Evolutionary conservation across 2,329 filamentous ascomycete species (phyloP), one percentile per base, ranked within the genome.

Genomic region (Juglanconis sp.): DNA sequence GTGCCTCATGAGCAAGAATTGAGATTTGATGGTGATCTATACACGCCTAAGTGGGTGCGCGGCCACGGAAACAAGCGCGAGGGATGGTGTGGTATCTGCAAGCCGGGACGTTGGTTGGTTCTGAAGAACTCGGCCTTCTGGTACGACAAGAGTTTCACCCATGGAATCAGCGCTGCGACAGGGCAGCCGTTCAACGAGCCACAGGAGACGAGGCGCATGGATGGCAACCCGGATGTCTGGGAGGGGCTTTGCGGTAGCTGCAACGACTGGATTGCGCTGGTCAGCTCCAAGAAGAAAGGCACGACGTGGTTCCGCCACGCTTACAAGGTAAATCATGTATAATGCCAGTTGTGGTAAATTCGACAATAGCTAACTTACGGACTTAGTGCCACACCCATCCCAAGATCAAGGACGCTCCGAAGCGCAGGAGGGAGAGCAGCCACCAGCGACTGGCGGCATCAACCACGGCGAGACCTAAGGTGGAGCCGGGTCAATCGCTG

Each of bases 81-180:
- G 73, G 91, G 91, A 3, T 96, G 91, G 91, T 96, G 91, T 68
- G 90, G 91, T 30, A 90, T 94, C 67, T 96, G 91, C 79, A 93
- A 92, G 72, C 89, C 90, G 2, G 90, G 90, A 3, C 82, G 90
- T 53, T 96, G 92, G 92, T 83, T 94, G 57, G 90, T 93, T 15
- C 79, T 96, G 61, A 96, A 95, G 78, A 95, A 96, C 76, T 93
- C 89, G 58, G 91, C 91, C 6, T 96, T 91, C 73, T 96, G 92
- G 91, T 96, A 96, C 73, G 91, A 96, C 77, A 94, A 95, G 79
- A 91, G 88, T 60, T 96, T 95, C 72, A 91, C 89, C 2, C 92
- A 96, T 70, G 91, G 91, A 53, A 91, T 96, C 72, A 92, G 89
- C 70, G 91, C 90, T 34, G 88, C 89, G 4, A 94, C 91, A 0